Conservation (phyloP, 2,329 filamentous ascomycete species). For the Sarocladium oryzae region DNA sequence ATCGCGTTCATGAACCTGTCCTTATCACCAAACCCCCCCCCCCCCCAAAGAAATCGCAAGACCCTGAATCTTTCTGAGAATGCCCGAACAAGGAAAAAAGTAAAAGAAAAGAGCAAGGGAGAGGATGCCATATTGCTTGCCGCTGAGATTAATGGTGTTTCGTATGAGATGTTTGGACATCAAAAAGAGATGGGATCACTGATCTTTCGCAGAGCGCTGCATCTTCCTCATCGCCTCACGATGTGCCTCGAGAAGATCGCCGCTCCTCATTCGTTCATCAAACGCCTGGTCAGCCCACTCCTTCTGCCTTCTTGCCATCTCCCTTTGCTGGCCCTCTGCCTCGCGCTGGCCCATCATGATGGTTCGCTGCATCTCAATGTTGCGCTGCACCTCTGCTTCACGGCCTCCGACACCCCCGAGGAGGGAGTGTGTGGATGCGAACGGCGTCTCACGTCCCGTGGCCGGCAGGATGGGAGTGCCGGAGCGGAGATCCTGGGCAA, state of each 20-base stretch:
- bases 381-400: constrained; percentile 37
- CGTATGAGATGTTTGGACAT: not conserved
- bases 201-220: constrained; percentile 47
- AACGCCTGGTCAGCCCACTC: constrained; percentile 56
- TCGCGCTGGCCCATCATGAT: constrained; percentile 56
- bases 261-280: constrained; percentile 69
- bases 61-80: too few relatives aligned
- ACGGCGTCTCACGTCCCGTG: constrained; percentile 32
- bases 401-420: constrained; percentile 20
- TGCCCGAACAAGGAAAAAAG: constrained; percentile 2
- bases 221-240: constrained; percentile 73
- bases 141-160: not conserved
- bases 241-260: constrained; percentile 69
- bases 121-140: constrained; percentile 10
- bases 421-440: constrained; percentile 27
- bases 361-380: constrained; percentile 48
- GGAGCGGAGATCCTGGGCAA: constrained; percentile 54
- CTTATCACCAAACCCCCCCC: not conserved
- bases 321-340: constrained; percentile 52
- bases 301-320: constrained; percentile 51
- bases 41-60: not conserved
- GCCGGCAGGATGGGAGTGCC: constrained; percentile 27
- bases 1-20: not conserved
- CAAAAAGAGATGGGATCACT: constrained; percentile 10
- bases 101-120: constrained; percentile 12